Evolutionary conservation across 257 asterid genomes (phyloP).

Genomic region (Oldenlandia corymbosa): DNA sequence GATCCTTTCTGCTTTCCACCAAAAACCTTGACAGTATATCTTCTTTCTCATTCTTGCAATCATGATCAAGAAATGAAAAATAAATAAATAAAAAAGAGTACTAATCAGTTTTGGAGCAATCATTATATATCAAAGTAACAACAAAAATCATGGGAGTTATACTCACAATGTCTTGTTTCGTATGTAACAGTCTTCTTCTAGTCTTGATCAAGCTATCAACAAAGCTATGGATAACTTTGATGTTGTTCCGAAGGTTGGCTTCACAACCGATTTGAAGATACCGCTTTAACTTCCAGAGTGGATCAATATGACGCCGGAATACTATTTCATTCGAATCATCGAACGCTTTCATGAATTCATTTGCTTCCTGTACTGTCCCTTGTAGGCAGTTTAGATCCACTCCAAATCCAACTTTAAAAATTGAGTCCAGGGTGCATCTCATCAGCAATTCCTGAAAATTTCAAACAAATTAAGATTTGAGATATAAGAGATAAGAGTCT

Average conservation of each 20-base stretch:
- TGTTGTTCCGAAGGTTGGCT: slow-evolving; percentile 48
- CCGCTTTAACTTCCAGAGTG: slow-evolving; percentile 55
- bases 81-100: no score
- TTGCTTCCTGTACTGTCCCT: slow-evolving; percentile 45
- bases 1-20: slow-evolving; percentile 40
- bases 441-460: slow-evolving; percentile 58
- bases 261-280: slow-evolving; percentile 53
- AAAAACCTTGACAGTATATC: slow-evolving; percentile 56
- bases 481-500: no score
- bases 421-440: slow-evolving; percentile 66
- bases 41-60: no score
- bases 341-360: slow-evolving; percentile 48
- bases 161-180: slow-evolving; percentile 34
- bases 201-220: slow-evolving; percentile 46
- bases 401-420: slow-evolving; percentile 78
- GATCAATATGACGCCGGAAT: slow-evolving; percentile 59
- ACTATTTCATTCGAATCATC: slow-evolving; percentile 61
- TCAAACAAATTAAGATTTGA: no score
- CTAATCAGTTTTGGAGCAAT: no score
- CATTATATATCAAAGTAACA: no score
- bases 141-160: no score
- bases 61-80: no score
- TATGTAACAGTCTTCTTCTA: slow-evolving; percentile 40
- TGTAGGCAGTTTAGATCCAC: slow-evolving; percentile 56
- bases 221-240: slow-evolving; percentile 40